phyloP scores from a whole-genome alignment of 345 rosid species.

The Eucalyptus curtisii region DNA sequence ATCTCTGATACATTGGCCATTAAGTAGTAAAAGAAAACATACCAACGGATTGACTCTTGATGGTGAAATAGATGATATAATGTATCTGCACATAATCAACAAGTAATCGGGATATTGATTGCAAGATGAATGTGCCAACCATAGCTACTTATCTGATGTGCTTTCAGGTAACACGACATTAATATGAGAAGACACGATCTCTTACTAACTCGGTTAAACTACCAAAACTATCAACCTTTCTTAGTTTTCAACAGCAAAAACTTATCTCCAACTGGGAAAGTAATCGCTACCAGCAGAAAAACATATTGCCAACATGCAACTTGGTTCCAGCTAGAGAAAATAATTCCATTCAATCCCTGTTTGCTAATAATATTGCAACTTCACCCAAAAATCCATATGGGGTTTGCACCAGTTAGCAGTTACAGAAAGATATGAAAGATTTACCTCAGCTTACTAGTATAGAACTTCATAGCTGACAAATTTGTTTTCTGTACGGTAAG shows the following conservation, averaged over 20 bases:
- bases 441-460: constrained; percentile 73
- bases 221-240: background rate
- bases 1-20: background rate
- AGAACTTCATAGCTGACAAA: constrained; percentile 62
- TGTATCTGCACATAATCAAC: constrained; percentile 34
- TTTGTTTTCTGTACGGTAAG: constrained; percentile 84
- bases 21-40: background rate
- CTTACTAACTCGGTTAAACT: background rate
- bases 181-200: background rate
- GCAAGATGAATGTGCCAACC: background rate
- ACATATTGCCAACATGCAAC: background rate
- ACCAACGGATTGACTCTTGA: constrained; percentile 62
- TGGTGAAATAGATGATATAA: constrained; percentile 74
- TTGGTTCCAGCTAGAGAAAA: background rate
- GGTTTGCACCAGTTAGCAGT: background rate
- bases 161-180: background rate
- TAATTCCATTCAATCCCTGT: background rate
- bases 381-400: background rate
- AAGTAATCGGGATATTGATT: background rate
- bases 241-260: background rate
- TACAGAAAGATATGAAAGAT: background rate
- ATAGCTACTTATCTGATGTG: background rate
- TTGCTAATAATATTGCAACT: background rate
- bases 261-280: background rate
- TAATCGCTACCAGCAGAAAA: background rate